Percentiles rank a stretch among this genome's conserved stretches.
These are phyloP conservation scores for Penicillium expansum DNA, from an alignment of 2,329 filamentous ascomycete genomes.

Conservation along the genomic window DNA sequence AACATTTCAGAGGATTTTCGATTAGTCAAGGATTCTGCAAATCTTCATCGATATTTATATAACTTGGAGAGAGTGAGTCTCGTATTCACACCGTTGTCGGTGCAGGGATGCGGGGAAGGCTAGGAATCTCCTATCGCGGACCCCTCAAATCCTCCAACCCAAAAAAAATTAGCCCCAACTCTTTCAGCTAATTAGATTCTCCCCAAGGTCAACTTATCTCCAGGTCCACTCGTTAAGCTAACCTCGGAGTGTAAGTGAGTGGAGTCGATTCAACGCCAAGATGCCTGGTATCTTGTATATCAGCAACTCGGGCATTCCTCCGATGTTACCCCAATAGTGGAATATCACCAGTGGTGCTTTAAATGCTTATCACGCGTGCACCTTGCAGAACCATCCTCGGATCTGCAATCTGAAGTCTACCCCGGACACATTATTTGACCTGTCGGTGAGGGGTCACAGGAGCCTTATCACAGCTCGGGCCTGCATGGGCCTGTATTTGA, in stretches of 20 bases:
- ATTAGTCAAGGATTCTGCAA: background rate
- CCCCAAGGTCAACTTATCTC: background rate
- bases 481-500: background rate
- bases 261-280: background rate
- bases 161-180: background rate
- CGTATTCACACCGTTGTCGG: background rate
- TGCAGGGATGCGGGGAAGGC: background rate
- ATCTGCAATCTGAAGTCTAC: constrained; percentile 5
- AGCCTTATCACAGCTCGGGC: background rate
- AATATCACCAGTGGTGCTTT: constrained; percentile 10
- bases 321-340: background rate
- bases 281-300: background rate
- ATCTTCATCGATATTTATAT: background rate
- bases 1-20: background rate
- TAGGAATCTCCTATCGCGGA: background rate
- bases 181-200: background rate
- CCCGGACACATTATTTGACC: background rate
- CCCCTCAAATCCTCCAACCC: background rate
- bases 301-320: background rate
- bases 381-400: background rate
- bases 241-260: background rate
- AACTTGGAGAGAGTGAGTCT: background rate
- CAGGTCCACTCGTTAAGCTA: background rate
- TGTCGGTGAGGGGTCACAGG: constrained; percentile 14
- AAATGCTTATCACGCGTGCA: constrained; percentile 1